Percentiles rank a stretch among this genome's conserved stretches.
phyloP scores from a whole-genome alignment of 768 basidiomycete species.

The Rickenella mellea region DNA sequence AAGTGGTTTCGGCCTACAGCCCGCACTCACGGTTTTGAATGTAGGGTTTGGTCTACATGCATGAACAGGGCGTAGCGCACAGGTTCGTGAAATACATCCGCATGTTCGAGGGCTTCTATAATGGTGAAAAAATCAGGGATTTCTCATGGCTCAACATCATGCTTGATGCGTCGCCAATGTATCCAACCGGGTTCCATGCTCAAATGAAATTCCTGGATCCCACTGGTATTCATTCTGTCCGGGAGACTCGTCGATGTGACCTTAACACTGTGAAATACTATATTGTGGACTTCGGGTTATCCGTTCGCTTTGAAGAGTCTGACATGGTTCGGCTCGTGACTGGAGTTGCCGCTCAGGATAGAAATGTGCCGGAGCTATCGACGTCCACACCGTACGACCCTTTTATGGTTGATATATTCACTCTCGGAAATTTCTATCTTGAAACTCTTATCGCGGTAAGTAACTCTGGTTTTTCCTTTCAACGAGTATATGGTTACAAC shows the following conservation, averaged over 20 bases:
- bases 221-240: neutral
- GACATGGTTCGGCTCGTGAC: constrained; percentile 2
- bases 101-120: no score
- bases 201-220: neutral
- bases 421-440: constrained; percentile 9
- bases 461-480: neutral
- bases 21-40: neutral
- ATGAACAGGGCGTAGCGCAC: constrained; percentile 7
- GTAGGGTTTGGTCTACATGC: constrained; percentile 14
- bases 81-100: no score
- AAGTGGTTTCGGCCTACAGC: neutral
- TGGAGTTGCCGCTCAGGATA: constrained; percentile 9
- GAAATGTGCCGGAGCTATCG: constrained; percentile 12
- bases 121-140: constrained; percentile 12
- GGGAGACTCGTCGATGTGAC: neutral
- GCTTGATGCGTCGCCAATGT: constrained; percentile 14
- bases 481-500: no score
- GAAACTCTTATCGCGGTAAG: constrained; percentile 2
- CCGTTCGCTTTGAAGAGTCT: constrained; percentile 7
- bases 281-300: constrained; percentile 18
- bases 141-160: constrained; percentile 13
- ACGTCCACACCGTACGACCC: constrained; percentile 12
- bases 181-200: constrained; percentile 14
- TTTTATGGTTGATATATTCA: constrained; percentile 15
- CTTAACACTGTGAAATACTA: constrained; percentile 13